Evolutionary conservation across 257 asterid species (phyloP).

Genomic region (Solanum bulbocastanum): DNA sequence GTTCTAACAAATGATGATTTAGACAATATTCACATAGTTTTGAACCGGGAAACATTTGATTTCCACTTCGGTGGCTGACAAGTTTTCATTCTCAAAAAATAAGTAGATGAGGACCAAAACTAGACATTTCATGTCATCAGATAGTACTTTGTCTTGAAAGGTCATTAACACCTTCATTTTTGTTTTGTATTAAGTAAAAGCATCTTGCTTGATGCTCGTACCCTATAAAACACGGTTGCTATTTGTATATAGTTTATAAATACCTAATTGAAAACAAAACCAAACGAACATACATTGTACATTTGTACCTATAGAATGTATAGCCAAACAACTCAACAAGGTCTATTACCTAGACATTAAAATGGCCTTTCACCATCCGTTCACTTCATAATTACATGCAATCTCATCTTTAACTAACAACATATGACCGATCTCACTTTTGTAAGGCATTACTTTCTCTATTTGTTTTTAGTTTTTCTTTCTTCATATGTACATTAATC

Average conservation of each 20-base stretch:
- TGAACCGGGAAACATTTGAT: too few species aligned
- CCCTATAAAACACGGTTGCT: neutral
- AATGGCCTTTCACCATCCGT: neutral
- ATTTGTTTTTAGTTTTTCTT: neutral
- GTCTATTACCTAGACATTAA: neutral
- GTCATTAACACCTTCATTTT: neutral
- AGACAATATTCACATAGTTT: too few species aligned
- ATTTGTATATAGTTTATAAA: neutral
- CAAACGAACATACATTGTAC: neutral
- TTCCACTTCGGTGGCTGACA: neutral
- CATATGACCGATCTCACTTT: neutral
- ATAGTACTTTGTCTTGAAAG: neutral
- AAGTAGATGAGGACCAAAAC: neutral
- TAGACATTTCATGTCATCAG: neutral
- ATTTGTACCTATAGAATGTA: neutral
- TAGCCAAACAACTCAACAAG: neutral
- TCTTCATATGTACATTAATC: neutral
- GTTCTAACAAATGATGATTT: too few species aligned
- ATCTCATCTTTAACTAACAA: neutral
- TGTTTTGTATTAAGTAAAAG: neutral
- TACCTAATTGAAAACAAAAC: neutral
- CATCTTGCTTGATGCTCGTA: neutral
- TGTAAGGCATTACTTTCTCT: fast-evolving
- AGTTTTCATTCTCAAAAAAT: neutral
- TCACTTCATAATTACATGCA: neutral